phyloP scores from a whole-genome alignment of 225 moss, liverwort and hornwort species.

The Neckera pumila region DNA sequence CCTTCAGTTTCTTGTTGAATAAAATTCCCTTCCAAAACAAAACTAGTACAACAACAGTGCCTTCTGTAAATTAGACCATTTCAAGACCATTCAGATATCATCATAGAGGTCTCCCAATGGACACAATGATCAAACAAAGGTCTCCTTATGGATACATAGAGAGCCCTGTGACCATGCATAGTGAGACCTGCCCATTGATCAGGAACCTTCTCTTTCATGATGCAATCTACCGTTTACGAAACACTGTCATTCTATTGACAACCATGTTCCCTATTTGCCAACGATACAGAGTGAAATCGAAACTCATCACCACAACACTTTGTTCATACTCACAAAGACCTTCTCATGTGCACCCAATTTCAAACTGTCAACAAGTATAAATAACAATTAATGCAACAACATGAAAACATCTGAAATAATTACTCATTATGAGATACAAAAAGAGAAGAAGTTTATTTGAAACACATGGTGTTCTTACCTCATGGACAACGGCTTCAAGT shows the following conservation, averaged over 20 bases:
- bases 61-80: not conserved
- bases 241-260: not conserved
- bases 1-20: not conserved
- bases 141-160: not conserved
- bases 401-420: not conserved
- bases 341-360: not conserved
- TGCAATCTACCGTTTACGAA: not conserved
- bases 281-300: not conserved
- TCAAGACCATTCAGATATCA: not conserved
- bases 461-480: not conserved
- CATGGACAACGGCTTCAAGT: conserved; percentile 20
- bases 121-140: not conserved
- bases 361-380: not conserved
- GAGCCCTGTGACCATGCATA: too few species aligned
- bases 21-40: not conserved
- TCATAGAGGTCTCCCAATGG: not conserved
- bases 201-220: not conserved
- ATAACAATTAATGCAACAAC: not conserved
- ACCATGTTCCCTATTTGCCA: not conserved
- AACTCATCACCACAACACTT: not conserved
- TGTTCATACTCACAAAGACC: not conserved
- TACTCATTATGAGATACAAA: not conserved
- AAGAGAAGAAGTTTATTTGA: not conserved
- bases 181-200: not conserved
- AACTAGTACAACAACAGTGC: not conserved